A percentile compares a stretch with the other conserved stretches of the same genome.
phyloP scores from a whole-genome alignment of 805 yeast species.

The Trichomonascus vanleenenianus region DNA sequence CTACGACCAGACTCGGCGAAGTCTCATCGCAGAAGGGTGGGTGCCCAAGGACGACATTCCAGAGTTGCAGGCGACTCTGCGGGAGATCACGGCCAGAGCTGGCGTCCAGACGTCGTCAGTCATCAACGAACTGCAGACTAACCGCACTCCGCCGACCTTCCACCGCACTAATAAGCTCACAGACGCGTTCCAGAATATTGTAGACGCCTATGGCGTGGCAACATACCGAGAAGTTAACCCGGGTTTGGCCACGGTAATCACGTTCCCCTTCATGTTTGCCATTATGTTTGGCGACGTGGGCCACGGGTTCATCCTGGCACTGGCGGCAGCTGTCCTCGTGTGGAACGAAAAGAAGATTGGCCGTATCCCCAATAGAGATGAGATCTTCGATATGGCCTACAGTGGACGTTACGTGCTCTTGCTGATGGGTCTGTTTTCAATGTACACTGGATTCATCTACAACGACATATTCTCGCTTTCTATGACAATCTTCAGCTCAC shows the following conservation, averaged over 20 bases:
- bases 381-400: constrained; percentile 93
- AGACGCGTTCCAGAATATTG: constrained; percentile 82
- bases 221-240: constrained; percentile 93
- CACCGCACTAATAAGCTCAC: constrained; percentile 91
- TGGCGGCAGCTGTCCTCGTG: constrained; percentile 65
- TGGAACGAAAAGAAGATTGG: constrained; percentile 62
- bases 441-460: constrained; percentile 89
- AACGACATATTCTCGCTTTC: constrained; percentile 91
- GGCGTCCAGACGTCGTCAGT: constrained; percentile 37
- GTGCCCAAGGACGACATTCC: constrained; percentile 68
- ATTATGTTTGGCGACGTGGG: constrained; percentile 99
- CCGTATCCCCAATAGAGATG: constrained; percentile 61
- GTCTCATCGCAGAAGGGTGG: constrained; percentile 97
- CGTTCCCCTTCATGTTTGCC: constrained; percentile 98
- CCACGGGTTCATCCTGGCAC: constrained; percentile 76
- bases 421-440: constrained; percentile 92
- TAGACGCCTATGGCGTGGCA: constrained; percentile 93
- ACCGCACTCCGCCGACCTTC: constrained; percentile 86
- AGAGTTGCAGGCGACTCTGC: constrained; percentile 51
- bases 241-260: constrained; percentile 86
- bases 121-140: constrained; percentile 57
- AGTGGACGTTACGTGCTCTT: constrained; percentile 85
- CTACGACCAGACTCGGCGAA: constrained; percentile 70
- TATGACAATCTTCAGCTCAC: constrained; percentile 76
- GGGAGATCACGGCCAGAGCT: constrained; percentile 47